phyloP scores from a whole-genome alignment of 169 alveolate genomes.

The Cryptosporidium sp. region DNA sequence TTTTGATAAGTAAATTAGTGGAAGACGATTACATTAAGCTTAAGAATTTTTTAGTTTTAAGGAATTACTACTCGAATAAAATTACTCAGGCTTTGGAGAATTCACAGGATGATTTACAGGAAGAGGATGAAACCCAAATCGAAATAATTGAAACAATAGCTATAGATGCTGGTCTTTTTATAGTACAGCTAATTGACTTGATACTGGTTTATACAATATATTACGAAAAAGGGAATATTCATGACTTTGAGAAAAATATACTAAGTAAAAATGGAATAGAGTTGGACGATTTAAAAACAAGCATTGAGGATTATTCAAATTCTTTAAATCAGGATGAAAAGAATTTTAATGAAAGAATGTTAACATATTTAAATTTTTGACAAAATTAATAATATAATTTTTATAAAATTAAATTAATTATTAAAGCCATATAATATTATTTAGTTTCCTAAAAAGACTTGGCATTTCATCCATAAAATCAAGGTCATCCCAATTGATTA shows the following conservation, averaged over 20 bases:
- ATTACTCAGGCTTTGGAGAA: slow-evolving; percentile 5
- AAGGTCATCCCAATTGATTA: slow-evolving; percentile 65
- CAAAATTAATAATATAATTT: background rate
- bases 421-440: slow-evolving; percentile 59
- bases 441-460: slow-evolving; percentile 23
- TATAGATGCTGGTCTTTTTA: slow-evolving; percentile 57
- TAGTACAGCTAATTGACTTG: slow-evolving; percentile 43
- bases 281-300: slow-evolving; percentile 15
- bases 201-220: slow-evolving; percentile 19
- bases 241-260: background rate
- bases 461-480: slow-evolving; percentile 52
- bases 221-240: background rate
- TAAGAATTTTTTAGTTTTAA: slow-evolving; percentile 1
- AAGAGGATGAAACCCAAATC: background rate
- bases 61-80: slow-evolving; percentile 29
- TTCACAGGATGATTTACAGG: slow-evolving; percentile 1
- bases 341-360: background rate
- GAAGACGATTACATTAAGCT: slow-evolving; percentile 7
- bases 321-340: slow-evolving; percentile 14
- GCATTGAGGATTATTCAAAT: slow-evolving; percentile 38
- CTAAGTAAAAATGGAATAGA: background rate
- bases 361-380: slow-evolving; percentile 4
- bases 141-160: slow-evolving; percentile 46
- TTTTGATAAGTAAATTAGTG: slow-evolving; percentile 6
- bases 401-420: background rate